Conservation (phyloP, 345 rosid species). For the Salix arbutifolia region DNA sequence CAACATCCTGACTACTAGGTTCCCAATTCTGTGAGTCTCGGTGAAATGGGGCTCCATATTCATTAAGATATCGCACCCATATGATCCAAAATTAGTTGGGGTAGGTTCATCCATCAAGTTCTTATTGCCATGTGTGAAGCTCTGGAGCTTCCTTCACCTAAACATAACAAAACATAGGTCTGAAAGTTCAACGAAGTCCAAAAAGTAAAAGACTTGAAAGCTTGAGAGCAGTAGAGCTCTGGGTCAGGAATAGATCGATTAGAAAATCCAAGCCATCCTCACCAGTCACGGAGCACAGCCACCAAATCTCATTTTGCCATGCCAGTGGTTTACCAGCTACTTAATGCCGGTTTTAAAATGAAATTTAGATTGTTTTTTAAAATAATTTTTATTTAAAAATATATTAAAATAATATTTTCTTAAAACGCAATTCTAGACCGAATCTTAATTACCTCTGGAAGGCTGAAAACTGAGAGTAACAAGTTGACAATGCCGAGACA, state of each 20-base stretch:
- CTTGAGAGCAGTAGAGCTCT: background rate
- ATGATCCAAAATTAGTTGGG: background rate
- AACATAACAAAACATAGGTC: background rate
- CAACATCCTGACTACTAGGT: slow-evolving; percentile 12
- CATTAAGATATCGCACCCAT: background rate
- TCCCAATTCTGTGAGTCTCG: background rate
- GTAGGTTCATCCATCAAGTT: background rate
- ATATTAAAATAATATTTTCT: no score
- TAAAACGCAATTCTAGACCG: no score
- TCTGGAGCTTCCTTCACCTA: background rate
- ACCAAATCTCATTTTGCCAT: no score
- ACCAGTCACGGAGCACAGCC: slow-evolving; percentile 10
- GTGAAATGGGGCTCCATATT: background rate
- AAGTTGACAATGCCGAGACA: no score
- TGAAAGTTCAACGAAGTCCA: background rate
- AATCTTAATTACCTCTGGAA: background rate
- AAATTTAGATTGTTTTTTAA: no score
- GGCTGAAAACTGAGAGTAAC: no score
- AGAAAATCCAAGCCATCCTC: background rate
- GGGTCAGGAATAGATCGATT: background rate
- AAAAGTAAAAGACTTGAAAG: background rate
- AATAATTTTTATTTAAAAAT: no score
- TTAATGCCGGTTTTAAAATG: no score
- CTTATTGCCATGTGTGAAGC: background rate
- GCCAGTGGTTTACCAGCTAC: background rate